Conservation (phyloP, 805 yeast species). For the Millerago galiae region DNA sequence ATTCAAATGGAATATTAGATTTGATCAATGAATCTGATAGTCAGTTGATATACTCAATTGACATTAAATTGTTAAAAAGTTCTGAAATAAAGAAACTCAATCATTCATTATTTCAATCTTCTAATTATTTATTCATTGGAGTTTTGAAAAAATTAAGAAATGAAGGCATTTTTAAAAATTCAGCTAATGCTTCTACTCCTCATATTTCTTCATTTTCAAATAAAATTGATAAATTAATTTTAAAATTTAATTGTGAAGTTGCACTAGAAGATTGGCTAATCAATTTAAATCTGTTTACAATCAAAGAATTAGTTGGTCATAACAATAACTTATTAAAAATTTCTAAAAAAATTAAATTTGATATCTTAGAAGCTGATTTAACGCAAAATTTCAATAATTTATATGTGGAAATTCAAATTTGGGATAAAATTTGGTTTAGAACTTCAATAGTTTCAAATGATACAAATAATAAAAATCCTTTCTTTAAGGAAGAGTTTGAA, state of each 20-base stretch:
- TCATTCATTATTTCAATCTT: constrained; percentile 52
- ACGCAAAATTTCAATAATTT: constrained; percentile 23
- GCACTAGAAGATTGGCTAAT: constrained; percentile 78
- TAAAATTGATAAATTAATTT: constrained; percentile 33
- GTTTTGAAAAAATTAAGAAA: constrained; percentile 46
- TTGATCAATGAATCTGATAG: constrained; percentile 62
- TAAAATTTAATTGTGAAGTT: constrained; percentile 59
- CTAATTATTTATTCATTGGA: constrained; percentile 56
- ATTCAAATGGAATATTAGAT: constrained; percentile 56
- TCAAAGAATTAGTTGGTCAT: constrained; percentile 40
- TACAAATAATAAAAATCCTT: constrained; percentile 39
- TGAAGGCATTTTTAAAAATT: constrained; percentile 20
- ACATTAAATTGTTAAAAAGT: constrained; percentile 43
- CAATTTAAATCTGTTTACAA: constrained; percentile 57
- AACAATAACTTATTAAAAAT: constrained; percentile 37
- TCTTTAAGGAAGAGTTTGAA: constrained; percentile 77
- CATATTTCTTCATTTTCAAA: constrained; percentile 25
- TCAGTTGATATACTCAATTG: constrained; percentile 48
- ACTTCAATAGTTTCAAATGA: constrained; percentile 54
- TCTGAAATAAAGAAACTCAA: constrained; percentile 63
- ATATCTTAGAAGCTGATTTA: constrained; percentile 57
- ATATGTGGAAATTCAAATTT: constrained; percentile 67
- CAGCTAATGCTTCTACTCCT: constrained; percentile 7
- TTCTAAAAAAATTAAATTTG: constrained; percentile 46
- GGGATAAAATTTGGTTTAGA: constrained; percentile 73